These are phyloP conservation scores for Athelia sp. DNA, from an alignment of 1,284 basidiomycete genomes.

Conservation along the genomic window DNA sequence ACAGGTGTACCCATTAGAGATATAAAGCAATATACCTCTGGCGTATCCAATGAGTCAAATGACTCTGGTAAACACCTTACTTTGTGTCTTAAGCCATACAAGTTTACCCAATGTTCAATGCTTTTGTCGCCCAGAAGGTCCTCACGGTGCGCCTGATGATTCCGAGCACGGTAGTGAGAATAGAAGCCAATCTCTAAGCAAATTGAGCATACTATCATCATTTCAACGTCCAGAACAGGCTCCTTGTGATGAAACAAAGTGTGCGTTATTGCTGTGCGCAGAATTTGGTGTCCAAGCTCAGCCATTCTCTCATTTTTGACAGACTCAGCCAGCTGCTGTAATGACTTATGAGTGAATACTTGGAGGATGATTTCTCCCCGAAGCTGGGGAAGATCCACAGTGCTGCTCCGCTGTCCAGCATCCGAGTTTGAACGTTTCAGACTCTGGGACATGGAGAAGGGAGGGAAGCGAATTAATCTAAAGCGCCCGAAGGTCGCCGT, in stretches of 20 bases:
- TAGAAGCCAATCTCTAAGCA: slow-evolving; percentile 15
- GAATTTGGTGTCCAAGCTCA: slow-evolving; percentile 44
- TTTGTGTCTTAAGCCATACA: slow-evolving; percentile 53
- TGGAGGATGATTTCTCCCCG: slow-evolving; percentile 53
- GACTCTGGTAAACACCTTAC: slow-evolving; percentile 49
- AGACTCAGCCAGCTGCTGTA: slow-evolving; percentile 40
- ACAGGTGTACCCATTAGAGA: slow-evolving; percentile 11
- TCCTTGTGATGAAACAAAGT: slow-evolving; percentile 44
- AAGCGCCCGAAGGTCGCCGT: background rate
- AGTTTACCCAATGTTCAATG: slow-evolving; percentile 51
- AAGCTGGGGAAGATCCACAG: slow-evolving; percentile 31
- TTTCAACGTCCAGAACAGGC: slow-evolving; percentile 44
- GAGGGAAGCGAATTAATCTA: no score
- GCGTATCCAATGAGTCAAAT: slow-evolving; percentile 30
- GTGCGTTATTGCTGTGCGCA: slow-evolving; percentile 46
- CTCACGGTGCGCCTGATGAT: slow-evolving; percentile 29
- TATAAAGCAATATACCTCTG: slow-evolving; percentile 38
- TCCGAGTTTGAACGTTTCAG: no score
- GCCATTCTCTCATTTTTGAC: slow-evolving; percentile 57
- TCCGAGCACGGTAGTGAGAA: slow-evolving; percentile 15
- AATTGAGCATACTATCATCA: slow-evolving; percentile 37
- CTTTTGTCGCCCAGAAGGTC: slow-evolving; percentile 37
- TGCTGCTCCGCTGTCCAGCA: background rate
- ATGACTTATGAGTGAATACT: slow-evolving; percentile 62
- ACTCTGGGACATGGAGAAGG: no score